Conservation (phyloP, 768 basidiomycete species). For the Tricholoma saponaceum region DNA sequence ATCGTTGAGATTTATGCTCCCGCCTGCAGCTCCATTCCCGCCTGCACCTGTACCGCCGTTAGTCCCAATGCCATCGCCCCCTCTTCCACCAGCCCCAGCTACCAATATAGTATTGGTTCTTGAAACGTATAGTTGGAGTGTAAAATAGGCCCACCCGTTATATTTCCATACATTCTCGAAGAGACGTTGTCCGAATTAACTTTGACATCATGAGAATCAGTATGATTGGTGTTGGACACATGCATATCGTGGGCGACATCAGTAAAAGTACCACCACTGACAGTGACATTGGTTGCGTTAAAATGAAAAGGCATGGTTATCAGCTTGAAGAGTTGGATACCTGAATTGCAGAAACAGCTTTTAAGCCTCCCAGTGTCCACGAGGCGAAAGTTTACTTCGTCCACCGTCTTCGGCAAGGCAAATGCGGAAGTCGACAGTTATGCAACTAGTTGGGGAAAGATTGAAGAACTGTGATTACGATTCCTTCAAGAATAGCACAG, state of each 20-base stretch:
- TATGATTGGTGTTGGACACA: background rate
- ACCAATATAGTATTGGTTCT: background rate
- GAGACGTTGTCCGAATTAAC: background rate
- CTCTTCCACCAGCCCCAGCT: background rate
- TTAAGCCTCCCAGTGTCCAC: background rate
- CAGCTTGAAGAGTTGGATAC: background rate
- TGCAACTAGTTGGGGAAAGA: no score
- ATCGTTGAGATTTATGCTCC: background rate
- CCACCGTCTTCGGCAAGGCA: no score
- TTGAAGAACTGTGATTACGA: no score
- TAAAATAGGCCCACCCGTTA: background rate
- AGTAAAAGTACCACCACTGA: background rate
- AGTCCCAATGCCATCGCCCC: background rate
- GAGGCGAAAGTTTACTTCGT: no score
- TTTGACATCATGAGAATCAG: background rate
- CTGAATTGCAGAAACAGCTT: background rate
- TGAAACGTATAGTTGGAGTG: background rate
- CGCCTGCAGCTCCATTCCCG: background rate
- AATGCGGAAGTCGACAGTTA: no score
- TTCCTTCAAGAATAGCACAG: no score
- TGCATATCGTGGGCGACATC: background rate
- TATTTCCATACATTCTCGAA: background rate
- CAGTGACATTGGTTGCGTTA: background rate
- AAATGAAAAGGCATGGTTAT: background rate
- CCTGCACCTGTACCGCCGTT: background rate